Evolutionary conservation across 2,329 filamentous ascomycete species (phyloP), one percentile per base, ranked within the genome.

Genomic region (Sclerotiophoma versabilis): DNA sequence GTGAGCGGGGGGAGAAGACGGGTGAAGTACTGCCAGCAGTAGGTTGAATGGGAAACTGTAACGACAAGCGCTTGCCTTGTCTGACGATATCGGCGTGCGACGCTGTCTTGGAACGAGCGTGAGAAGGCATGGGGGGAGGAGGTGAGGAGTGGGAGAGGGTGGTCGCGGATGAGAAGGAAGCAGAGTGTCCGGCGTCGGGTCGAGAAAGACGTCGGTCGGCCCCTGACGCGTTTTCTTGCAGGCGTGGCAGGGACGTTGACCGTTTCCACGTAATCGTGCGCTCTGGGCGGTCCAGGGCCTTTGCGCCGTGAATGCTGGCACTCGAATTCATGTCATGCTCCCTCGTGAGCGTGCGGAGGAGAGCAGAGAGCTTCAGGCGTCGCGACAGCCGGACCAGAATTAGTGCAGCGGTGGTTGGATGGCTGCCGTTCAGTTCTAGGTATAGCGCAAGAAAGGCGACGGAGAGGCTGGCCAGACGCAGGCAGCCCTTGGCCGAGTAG

Each of bases 31-130:
- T 66, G 55, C 63, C 64, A 30, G 66, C 59, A 64, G 68, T 59
- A 9, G 76, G 73, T 57, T 79, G 77, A 38, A 82, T 77, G 25
- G 80, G 80, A 54, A 82, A 80, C 34, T 78, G 79, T 45, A 81
- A 66, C 17, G 79, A 81, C 51, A 81, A 73, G 49, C 80, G 77
- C 56, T 81, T 81, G 62, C 68, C 65, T 52, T 74, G 70, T 39
- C 65, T 62, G 49, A 70, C 60, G 34, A 71, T 56, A 63, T 75
- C 72, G 52, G 69, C 62, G 50, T 70, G 68, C 45, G 73, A 73
- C 62, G 66, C 64, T 23, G 69, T 68, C 57, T 64, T 66, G 43
- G 73, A 72, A 54, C 73, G 73, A 62, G 63, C 41, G 63, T 73
- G 70, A 33, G 68, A 63, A 54, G 63, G 57, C 58, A 69, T 66